These are phyloP conservation scores for Arctostaphylos glauca DNA, from an alignment of 148 eudicot species.

Conservation along the genomic window DNA sequence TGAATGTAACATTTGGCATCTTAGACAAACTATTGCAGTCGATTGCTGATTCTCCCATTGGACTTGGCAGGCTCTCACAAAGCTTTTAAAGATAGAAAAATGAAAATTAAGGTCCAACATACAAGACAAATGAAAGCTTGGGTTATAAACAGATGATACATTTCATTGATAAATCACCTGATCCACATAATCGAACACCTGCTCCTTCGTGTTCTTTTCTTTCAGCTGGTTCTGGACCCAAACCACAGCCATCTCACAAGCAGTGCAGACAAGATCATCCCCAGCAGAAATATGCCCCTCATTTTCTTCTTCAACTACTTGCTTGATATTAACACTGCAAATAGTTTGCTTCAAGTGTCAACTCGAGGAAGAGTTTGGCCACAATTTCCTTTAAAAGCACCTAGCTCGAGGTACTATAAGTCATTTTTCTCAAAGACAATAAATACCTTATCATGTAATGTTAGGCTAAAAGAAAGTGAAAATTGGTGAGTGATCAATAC, in stretches of 20 bases:
- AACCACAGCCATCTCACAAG: constrained; percentile 73
- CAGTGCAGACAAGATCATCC: constrained; percentile 49
- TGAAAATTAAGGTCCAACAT: background rate
- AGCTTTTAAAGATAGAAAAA: constrained; percentile 39
- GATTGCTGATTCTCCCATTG: constrained; percentile 63
- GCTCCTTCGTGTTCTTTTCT: constrained; percentile 53
- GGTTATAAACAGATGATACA: background rate
- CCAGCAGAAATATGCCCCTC: constrained; percentile 20
- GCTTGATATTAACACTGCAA: constrained; percentile 58
- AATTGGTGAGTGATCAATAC: background rate
- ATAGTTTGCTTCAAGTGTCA: background rate
- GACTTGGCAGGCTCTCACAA: constrained; percentile 81
- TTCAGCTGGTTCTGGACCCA: constrained; percentile 75
- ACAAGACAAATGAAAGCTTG: background rate
- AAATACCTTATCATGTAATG: background rate
- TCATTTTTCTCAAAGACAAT: background rate
- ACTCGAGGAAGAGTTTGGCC: background rate
- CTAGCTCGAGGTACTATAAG: background rate
- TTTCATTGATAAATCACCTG: constrained; percentile 37
- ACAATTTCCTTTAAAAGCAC: constrained; percentile 7
- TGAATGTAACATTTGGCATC: constrained; percentile 75
- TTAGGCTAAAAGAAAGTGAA: background rate
- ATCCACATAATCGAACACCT: constrained; percentile 61
- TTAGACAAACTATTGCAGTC: constrained; percentile 52
- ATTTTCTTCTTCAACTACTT: constrained; percentile 59